These are phyloP conservation scores for Cyberlindnera misumaiensis DNA, from an alignment of 805 yeast species.

Conservation along the genomic window DNA sequence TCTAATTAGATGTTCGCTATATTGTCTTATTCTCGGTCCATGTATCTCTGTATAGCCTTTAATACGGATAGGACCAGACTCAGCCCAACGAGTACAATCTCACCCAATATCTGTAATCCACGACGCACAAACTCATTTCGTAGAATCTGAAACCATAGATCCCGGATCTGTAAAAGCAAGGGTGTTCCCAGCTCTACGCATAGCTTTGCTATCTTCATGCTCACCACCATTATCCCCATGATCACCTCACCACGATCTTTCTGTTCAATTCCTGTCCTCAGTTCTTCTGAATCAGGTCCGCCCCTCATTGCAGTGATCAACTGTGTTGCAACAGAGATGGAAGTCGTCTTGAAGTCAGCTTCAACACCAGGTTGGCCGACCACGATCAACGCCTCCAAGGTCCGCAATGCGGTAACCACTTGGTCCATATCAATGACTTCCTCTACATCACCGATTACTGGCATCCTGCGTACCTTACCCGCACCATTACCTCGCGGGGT, in stretches of 20 bases:
- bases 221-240: constrained; percentile 8
- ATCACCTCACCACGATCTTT: constrained; percentile 5
- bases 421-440: constrained; percentile 9
- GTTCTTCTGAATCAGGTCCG: neutral
- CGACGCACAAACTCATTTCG: constrained; percentile 4
- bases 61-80: constrained; percentile 5
- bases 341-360: constrained; percentile 3
- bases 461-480: too few species aligned
- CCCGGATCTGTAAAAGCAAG: neutral
- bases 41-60: constrained; percentile 1
- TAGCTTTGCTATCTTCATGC: constrained; percentile 7
- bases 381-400: constrained; percentile 5
- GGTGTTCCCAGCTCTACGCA: constrained; percentile 11
- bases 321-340: constrained; percentile 4
- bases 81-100: constrained; percentile 8
- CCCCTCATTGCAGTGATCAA: constrained; percentile 5
- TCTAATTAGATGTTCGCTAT: neutral
- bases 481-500: neutral
- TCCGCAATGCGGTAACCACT: constrained; percentile 6
- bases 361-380: constrained; percentile 2
- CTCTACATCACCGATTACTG: constrained; percentile 4
- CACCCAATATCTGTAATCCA: constrained; percentile 4
- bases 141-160: constrained; percentile 3
- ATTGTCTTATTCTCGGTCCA: neutral
- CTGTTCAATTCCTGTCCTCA: neutral